Base-by-base conservation (phyloP, 306 rosid species). In the Vicia sativa region DNA sequence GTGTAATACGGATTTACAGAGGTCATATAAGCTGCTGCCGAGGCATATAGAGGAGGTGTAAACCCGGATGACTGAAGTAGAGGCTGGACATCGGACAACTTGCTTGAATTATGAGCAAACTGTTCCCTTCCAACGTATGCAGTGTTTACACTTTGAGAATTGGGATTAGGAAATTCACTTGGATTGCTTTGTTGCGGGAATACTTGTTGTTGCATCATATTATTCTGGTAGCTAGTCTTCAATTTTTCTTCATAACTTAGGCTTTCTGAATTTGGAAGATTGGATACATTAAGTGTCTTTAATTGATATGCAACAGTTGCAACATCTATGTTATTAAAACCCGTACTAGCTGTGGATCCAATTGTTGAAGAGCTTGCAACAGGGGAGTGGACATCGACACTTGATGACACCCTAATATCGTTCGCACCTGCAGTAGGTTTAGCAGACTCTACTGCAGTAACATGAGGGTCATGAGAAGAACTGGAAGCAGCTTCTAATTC, bases 1-100 rank as follows among this genome's bases (percentile, higher is more conserved):
- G 77, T 8, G 35, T 79, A 82, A 68, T 56, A 79, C 12, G 84
- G 75, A 79, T 79, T 82, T 65, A 79, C 31, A 43, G 87, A 72
- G 54, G 81, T 52, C 84, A 82, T 65, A 67, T 83, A 86, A 50
- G 85, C 84, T 39, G 84, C 83, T 67, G 82, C 76, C 19, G 84
- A 46, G 13, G 91, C 83, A 79, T 80, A 83, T 45, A 86, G 72
- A 16, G 91, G 88, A 44, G 84, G 86, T 28, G 86, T 79, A 70
- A 83, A 81, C 45, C 88, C 91, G 2, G 91, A 83, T 67, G 91
- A 78, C 68, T 83, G 91, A 26, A 81, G 80, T 43, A 86, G 59
- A 11, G 88, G 84, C 68, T 79, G 91, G n/a, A 52, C 86, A 56
- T 81, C 85, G 13, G 81, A 75, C 53, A 78, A 81, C 72, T 86